A percentile compares a stretch with the other conserved stretches of the same genome.
These are phyloP conservation scores for Suillus ampliporus DNA, from an alignment of 768 basidiomycete genomes.

Conservation along the genomic window DNA sequence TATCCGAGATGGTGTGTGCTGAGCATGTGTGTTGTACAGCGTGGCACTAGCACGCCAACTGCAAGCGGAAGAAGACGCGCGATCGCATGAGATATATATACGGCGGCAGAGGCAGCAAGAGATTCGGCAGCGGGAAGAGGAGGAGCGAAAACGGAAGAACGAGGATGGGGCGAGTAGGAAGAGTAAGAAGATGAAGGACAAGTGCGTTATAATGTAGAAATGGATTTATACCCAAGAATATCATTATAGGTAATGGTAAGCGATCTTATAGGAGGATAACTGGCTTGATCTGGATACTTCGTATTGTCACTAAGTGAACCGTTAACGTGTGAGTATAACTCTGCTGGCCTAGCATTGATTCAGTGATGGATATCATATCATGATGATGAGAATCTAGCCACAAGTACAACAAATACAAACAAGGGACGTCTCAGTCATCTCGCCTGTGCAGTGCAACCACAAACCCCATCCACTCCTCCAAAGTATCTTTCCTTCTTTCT, in stretches of 20 bases:
- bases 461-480: conserved; percentile 24
- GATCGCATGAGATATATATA: conserved; percentile 46
- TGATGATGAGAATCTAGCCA: conserved; percentile 21
- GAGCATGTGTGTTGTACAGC: conserved; percentile 41
- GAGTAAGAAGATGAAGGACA: conserved; percentile 47
- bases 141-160: conserved; percentile 32
- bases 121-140: conserved; percentile 9
- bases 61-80: conserved; percentile 80
- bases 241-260: background rate
- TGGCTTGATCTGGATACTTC: too few species aligned
- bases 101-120: conserved; percentile 35
- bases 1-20: conserved; percentile 3
- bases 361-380: background rate
- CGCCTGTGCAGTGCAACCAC: conserved; percentile 33
- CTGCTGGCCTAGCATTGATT: background rate
- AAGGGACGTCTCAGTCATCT: conserved; percentile 39
- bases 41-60: conserved; percentile 74
- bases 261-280: background rate
- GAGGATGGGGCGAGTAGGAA: conserved; percentile 35
- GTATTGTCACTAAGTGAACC: too few species aligned
- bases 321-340: background rate
- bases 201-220: conserved; percentile 64
- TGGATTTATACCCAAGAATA: background rate
- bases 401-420: conserved; percentile 33
- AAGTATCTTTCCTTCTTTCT: conserved; percentile 18